Evolutionary conservation across 371 early-diverging fungal genomes (phyloP), one percentile per base, ranked within the genome.

Genomic region (Phascolomyces articulosus): DNA sequence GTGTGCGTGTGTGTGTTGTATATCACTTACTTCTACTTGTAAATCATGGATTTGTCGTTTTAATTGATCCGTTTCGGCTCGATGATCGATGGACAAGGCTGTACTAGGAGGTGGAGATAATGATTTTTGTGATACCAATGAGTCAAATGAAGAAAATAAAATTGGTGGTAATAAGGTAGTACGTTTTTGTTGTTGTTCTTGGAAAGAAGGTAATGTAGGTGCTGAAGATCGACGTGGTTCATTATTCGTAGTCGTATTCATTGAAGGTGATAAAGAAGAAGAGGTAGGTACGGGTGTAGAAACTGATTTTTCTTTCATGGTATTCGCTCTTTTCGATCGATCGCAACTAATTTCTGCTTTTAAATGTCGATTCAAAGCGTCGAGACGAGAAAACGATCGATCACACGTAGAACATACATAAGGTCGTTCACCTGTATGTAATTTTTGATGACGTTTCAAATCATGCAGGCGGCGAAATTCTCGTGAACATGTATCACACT

Each of bases 361-460:
- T 64, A 80, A 77, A 62, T 91, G 91, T 16, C 91, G 75, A 73
- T 88, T 88, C 20, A 91, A 70, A 16, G 90, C 91, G 66, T 91
- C 90, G 40, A 88, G 64, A 6, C 91, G 77, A 23, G 89, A 82
- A 75, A 91, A 91, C n/a, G 85, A 75, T 41, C 89, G 74, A 10
- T 77, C 67, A 64, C 91, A 91, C 57, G 69, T 65, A 0, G 70
- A 58, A 64, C 89, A 89, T 15, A 76, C 71, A 65, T 83, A 83
- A 1, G 89, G 89, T 67, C 78, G 79, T 59, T 85, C 85, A 27
- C 89, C 89, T 13, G 87, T 85, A 58, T 88, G 89, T 34, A 85
- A 66, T 56, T 85, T 84, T 75, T 79, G 77, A 67, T 87, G 88
- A 27, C 88, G 72, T 72, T 87, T 87, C 61, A 87, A 66, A 62